Percentiles rank a stretch among this genome's conserved stretches.
Evolutionary conservation across 768 basidiomycete genomes (phyloP).

Genomic region (Termitomyces heimii): DNA sequence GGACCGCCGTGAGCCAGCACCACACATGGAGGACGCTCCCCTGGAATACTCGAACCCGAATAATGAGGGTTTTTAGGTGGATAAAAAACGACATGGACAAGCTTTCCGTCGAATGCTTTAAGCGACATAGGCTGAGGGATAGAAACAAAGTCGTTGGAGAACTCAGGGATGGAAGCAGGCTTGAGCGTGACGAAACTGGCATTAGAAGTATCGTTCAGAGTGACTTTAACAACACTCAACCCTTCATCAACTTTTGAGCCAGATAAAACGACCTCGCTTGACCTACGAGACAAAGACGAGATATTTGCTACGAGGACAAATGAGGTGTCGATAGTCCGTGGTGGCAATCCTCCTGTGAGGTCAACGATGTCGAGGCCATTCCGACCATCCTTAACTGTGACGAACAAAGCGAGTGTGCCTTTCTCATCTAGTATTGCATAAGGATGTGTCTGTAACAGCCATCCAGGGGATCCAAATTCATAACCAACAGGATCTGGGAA

Average conservation of each 20-base stretch:
- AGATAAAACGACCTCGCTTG: constrained; percentile 32
- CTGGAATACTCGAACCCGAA: constrained; percentile 34
- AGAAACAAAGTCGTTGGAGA: constrained; percentile 36
- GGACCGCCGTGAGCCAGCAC: constrained; percentile 71
- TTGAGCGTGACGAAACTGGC: constrained; percentile 16
- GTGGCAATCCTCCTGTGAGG: constrained; percentile 19
- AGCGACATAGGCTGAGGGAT: constrained; percentile 43
- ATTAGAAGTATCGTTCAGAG: constrained; percentile 16
- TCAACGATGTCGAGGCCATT: constrained; percentile 34
- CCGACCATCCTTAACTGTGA: constrained; percentile 35
- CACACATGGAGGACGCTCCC: constrained; percentile 64
- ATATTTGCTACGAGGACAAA: constrained; percentile 36
- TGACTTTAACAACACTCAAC: constrained; percentile 30
- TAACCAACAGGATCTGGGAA: constrained; percentile 38
- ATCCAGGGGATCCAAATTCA: constrained; percentile 56
- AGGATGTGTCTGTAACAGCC: constrained; percentile 43
- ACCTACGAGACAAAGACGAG: constrained; percentile 24
- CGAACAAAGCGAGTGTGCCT: constrained; percentile 27
- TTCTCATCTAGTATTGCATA: constrained; percentile 38
- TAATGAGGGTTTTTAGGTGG: constrained; percentile 63
- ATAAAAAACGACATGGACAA: constrained; percentile 61
- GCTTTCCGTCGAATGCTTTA: constrained; percentile 23
- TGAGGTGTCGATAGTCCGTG: constrained; percentile 30
- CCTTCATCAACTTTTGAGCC: constrained; percentile 35
- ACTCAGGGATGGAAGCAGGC: constrained; percentile 12